A percentile compares a stretch with the other conserved stretches of the same genome.
phyloP scores from a whole-genome alignment of 805 yeast species.

The Candida loeiensis region DNA sequence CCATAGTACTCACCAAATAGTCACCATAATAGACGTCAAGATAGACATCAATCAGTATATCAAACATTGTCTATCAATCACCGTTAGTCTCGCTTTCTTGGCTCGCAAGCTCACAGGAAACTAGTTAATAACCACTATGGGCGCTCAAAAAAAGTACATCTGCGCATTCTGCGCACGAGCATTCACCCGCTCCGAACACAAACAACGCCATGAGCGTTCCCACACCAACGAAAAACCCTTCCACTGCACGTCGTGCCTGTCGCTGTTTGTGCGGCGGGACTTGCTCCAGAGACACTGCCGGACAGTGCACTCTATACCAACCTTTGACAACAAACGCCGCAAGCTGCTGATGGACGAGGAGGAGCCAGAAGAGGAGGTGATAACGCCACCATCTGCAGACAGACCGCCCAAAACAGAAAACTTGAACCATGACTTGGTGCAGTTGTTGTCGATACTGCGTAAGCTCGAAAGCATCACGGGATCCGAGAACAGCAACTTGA shows the following conservation, averaged over 20 bases:
- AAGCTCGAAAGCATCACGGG: conserved; percentile 21
- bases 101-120: background rate
- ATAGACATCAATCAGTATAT: too few species aligned
- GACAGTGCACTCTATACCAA: conserved; percentile 58
- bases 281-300: conserved; percentile 71
- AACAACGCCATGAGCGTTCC: conserved; percentile 88
- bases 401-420: conserved; percentile 2
- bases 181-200: conserved; percentile 91
- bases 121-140: background rate
- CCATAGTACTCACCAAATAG: too few species aligned
- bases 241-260: conserved; percentile 64
- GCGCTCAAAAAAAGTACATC: conserved; percentile 60
- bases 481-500: conserved; percentile 12
- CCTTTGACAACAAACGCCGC: conserved; percentile 9
- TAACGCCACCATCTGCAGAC: background rate
- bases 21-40: too few species aligned
- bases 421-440: conserved; percentile 21
- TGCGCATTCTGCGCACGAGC: conserved; percentile 84
- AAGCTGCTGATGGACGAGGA: conserved; percentile 2
- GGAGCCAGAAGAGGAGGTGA: too few species aligned
- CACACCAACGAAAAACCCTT: conserved; percentile 94
- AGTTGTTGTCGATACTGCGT: conserved; percentile 27
- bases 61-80: too few species aligned
- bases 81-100: too few species aligned
- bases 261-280: conserved; percentile 75